phyloP scores from a whole-genome alignment of 2,329 filamentous ascomycete genomes.

The Verticillium alfalfae region DNA sequence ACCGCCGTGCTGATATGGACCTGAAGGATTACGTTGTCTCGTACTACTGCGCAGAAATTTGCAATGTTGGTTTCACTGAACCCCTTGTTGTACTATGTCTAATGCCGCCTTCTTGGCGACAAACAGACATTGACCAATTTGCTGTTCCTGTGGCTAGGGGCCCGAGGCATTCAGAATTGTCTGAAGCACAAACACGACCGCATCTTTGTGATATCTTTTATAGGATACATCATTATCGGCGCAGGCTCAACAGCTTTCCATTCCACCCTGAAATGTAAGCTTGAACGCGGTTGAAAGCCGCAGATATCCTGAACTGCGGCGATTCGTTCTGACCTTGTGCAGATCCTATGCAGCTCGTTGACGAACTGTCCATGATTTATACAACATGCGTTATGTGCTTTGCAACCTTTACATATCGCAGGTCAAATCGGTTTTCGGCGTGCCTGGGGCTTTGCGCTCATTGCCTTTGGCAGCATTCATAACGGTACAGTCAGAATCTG shows the following conservation, averaged over 20 bases:
- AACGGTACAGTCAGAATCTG: slow-evolving; percentile 52
- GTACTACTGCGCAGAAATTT: slow-evolving; percentile 68
- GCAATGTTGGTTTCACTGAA: slow-evolving; percentile 43
- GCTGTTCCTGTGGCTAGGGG: slow-evolving; percentile 73
- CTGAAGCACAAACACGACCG: slow-evolving; percentile 64
- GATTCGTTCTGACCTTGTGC: neutral
- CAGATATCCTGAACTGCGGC: neutral
- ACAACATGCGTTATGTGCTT: slow-evolving; percentile 51
- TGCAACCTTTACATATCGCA: slow-evolving; percentile 69
- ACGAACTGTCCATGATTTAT: slow-evolving; percentile 57
- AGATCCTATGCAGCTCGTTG: slow-evolving; percentile 57
- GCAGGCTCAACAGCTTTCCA: slow-evolving; percentile 53
- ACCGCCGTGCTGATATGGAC: neutral
- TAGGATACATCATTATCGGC: slow-evolving; percentile 49
- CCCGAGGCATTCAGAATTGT: slow-evolving; percentile 71
- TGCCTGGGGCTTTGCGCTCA: slow-evolving; percentile 50
- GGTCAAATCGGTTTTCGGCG: slow-evolving; percentile 41
- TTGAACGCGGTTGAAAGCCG: neutral
- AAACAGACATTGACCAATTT: slow-evolving; percentile 70
- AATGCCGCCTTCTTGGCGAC: neutral
- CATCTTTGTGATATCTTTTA: slow-evolving; percentile 64
- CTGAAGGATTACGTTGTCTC: slow-evolving; percentile 61
- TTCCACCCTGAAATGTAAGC: slow-evolving; percentile 48
- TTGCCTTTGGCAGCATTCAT: slow-evolving; percentile 59
- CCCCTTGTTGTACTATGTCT: neutral